These are phyloP conservation scores for Neonectria ditissima DNA, from an alignment of 2,329 filamentous ascomycete species.

Conservation along the genomic window DNA sequence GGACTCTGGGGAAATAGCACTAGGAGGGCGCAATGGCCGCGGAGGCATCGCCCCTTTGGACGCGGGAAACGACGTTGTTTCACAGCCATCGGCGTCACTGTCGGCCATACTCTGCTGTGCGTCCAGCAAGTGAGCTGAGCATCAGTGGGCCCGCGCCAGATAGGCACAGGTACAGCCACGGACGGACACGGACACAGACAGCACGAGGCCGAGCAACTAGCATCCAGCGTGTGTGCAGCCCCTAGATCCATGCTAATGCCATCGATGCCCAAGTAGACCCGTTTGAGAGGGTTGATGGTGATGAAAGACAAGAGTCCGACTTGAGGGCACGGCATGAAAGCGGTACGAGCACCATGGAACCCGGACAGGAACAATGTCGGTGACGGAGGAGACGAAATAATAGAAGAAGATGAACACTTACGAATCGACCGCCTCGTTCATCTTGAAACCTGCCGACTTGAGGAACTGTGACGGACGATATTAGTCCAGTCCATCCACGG, in stretches of 20 bases:
- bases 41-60: constrained; percentile 36
- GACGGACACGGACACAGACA: constrained; percentile 15
- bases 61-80: constrained; percentile 44
- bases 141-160: constrained; percentile 45
- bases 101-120: constrained; percentile 52
- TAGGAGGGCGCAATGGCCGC: constrained; percentile 19
- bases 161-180: neutral
- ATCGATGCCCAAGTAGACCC: constrained; percentile 4
- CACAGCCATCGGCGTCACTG: constrained; percentile 52
- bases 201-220: constrained; percentile 12
- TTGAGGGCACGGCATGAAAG: constrained; percentile 13
- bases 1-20: constrained; percentile 12
- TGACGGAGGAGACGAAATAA: constrained; percentile 29
- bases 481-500: constrained; percentile 40
- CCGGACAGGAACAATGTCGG: constrained; percentile 1
- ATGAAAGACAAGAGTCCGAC: constrained; percentile 15
- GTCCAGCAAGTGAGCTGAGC: constrained; percentile 45
- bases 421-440: constrained; percentile 67
- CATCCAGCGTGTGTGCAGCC: constrained; percentile 2
- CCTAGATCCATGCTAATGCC: constrained; percentile 13
- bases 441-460: constrained; percentile 61
- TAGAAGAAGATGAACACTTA: constrained; percentile 56
- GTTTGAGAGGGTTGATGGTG: constrained; percentile 6
- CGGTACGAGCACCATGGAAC: constrained; percentile 3
- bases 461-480: constrained; percentile 55